Evolutionary conservation across 257 asterid species (phyloP).

Genomic region (Lavandula angustifolia): DNA sequence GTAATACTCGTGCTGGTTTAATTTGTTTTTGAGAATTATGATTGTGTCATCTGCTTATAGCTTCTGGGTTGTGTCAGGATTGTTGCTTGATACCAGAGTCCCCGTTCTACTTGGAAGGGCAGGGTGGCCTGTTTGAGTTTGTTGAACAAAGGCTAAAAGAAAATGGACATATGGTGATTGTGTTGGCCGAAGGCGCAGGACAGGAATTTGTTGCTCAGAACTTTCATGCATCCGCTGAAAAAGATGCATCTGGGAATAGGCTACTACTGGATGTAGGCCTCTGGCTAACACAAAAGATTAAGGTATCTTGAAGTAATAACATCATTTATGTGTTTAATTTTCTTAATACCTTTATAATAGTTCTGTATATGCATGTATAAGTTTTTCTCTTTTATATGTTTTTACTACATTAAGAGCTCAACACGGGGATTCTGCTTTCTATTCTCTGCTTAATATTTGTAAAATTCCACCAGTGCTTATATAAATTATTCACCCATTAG

Average conservation of each 20-base stretch:
- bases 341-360: neutral
- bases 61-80: conserved; percentile 61
- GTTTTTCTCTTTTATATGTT: conserved; percentile 1
- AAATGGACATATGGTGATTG: conserved; percentile 78
- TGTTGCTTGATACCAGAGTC: conserved; percentile 97
- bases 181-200: conserved; percentile 96
- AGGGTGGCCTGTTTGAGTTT: conserved; percentile 84
- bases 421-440: conserved; percentile 1
- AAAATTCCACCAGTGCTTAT: conserved; percentile 4
- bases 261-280: conserved; percentile 85
- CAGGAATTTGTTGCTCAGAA: conserved; percentile 80
- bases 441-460: neutral
- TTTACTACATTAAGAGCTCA: conserved; percentile 12
- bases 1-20: conserved; percentile 10
- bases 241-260: conserved; percentile 90
- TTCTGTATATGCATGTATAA: neutral
- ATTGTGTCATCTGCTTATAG: conserved; percentile 33
- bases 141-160: conserved; percentile 82
- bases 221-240: conserved; percentile 58
- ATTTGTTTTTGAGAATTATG: conserved; percentile 7
- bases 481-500: conserved; percentile 17
- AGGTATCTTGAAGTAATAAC: conserved; percentile 50
- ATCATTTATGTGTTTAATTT: conserved; percentile 12
- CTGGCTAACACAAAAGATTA: conserved; percentile 83
- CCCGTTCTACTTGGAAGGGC: conserved; percentile 89